These are phyloP conservation scores for Haematococcus lacustris DNA, from an alignment of 139 green algal species.

Conservation along the genomic window DNA sequence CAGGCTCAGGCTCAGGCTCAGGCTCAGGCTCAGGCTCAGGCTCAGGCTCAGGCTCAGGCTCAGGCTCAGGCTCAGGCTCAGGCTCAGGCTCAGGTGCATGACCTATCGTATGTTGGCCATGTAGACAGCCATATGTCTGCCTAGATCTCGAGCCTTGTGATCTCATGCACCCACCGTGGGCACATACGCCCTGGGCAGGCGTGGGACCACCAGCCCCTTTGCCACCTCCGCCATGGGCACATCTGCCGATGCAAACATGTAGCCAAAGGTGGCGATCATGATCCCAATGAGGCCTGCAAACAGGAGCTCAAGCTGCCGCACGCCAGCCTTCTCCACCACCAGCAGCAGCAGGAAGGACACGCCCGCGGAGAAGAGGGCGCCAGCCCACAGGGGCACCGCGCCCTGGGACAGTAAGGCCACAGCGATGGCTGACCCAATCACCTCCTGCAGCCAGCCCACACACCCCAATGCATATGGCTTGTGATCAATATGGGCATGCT, in stretches of 20 bases:
- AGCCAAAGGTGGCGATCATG: slow-evolving; percentile 60
- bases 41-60: too few species aligned
- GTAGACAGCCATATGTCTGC: too few species aligned
- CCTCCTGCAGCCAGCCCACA: slow-evolving; percentile 39
- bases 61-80: too few species aligned
- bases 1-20: too few species aligned
- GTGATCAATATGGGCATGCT: background rate
- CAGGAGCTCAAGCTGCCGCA: slow-evolving; percentile 68
- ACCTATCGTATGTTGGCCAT: too few species aligned
- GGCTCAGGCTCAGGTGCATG: too few species aligned
- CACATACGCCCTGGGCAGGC: slow-evolving; percentile 14
- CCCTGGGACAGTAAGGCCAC: slow-evolving; percentile 64
- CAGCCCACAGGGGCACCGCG: slow-evolving; percentile 58
- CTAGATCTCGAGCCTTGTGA: too few species aligned
- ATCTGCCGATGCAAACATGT: slow-evolving; percentile 34
- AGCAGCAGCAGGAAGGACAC: slow-evolving; percentile 56
- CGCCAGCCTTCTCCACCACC: slow-evolving; percentile 45
- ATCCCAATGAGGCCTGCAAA: slow-evolving; percentile 54
- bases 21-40: too few species aligned
- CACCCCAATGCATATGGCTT: background rate
- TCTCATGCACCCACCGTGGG: slow-evolving; percentile 10
- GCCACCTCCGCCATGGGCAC: slow-evolving; percentile 36
- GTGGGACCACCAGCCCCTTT: slow-evolving; percentile 51
- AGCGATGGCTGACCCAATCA: slow-evolving; percentile 70
- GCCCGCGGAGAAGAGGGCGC: slow-evolving; percentile 33